phyloP scores from a whole-genome alignment of 2,329 filamentous ascomycete genomes.

The Pyricularia sp. region DNA sequence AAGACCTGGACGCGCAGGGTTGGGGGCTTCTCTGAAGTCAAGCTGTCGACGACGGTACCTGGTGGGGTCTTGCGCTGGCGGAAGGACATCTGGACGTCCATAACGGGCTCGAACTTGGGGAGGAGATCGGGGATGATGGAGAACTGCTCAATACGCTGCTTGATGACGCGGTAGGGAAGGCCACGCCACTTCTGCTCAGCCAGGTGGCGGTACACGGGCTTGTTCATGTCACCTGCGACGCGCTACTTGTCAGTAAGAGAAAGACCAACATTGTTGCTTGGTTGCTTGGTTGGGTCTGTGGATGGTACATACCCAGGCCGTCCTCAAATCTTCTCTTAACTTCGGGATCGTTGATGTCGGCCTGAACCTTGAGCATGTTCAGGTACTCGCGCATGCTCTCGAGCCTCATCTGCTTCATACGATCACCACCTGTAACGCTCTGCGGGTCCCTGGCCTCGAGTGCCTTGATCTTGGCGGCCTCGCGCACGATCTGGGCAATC shows the following conservation, averaged over 20 bases:
- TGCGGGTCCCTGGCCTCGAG: slow-evolving; percentile 48
- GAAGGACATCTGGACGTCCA: slow-evolving; percentile 78
- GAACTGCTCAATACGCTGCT: slow-evolving; percentile 82
- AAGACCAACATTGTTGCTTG: slow-evolving; percentile 11
- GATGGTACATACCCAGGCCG: slow-evolving; percentile 53
- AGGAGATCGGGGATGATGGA: slow-evolving; percentile 82
- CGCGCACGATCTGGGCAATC: slow-evolving; percentile 58
- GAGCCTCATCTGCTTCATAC: slow-evolving; percentile 57
- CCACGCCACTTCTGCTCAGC: slow-evolving; percentile 81
- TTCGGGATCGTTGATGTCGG: slow-evolving; percentile 89
- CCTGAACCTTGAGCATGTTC: slow-evolving; percentile 74
- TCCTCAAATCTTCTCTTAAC: slow-evolving; percentile 95
- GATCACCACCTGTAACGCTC: slow-evolving; percentile 51
- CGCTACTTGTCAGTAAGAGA: not conserved
- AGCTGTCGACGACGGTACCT: slow-evolving; percentile 69
- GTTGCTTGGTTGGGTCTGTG: not conserved
- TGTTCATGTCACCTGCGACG: slow-evolving; percentile 75
- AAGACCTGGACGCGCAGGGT: slow-evolving; percentile 80
- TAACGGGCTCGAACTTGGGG: slow-evolving; percentile 65
- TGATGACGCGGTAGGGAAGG: slow-evolving; percentile 69
- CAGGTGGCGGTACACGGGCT: slow-evolving; percentile 89
- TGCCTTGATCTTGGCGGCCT: slow-evolving; percentile 59
- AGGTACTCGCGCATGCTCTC: slow-evolving; percentile 62
- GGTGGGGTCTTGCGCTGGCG: slow-evolving; percentile 59
- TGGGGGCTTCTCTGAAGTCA: slow-evolving; percentile 63